These are phyloP conservation scores for Penicillium tannophilum DNA, from an alignment of 495 filamentous ascomycete genomes.

Conservation along the genomic window DNA sequence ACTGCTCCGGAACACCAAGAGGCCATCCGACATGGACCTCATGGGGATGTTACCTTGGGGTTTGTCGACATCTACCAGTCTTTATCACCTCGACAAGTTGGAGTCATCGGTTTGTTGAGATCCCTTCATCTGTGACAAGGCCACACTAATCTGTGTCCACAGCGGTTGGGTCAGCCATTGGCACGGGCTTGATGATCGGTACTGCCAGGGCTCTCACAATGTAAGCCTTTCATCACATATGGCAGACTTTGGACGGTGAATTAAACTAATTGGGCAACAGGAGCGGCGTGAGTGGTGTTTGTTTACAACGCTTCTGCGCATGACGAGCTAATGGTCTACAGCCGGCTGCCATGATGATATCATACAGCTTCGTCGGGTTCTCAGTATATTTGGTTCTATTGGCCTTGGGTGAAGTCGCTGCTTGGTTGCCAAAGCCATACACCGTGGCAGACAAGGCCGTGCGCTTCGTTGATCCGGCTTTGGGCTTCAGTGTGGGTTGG, in stretches of 20 bases:
- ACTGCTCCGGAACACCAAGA: slow-evolving; percentile 6
- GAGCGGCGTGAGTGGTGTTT: slow-evolving; percentile 33
- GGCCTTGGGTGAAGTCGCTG: slow-evolving; percentile 64
- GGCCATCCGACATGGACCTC: not conserved
- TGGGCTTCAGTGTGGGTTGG: slow-evolving; percentile 65
- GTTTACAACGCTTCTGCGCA: not conserved
- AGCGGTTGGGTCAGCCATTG: slow-evolving; percentile 84
- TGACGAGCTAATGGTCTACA: slow-evolving; percentile 26
- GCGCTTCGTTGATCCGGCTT: slow-evolving; percentile 62
- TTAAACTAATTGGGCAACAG: slow-evolving; percentile 19
- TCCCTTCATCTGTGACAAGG: not conserved
- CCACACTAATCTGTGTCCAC: slow-evolving; percentile 8
- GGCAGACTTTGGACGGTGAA: not conserved
- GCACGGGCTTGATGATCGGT: slow-evolving; percentile 66
- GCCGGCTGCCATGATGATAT: slow-evolving; percentile 62
- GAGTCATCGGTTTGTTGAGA: slow-evolving; percentile 61
- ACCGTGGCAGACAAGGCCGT: slow-evolving; percentile 64
- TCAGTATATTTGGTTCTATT: slow-evolving; percentile 63
- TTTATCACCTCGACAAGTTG: slow-evolving; percentile 67
- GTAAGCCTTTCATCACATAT: slow-evolving; percentile 46
- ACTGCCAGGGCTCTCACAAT: slow-evolving; percentile 64
- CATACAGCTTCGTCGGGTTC: slow-evolving; percentile 61
- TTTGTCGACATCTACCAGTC: slow-evolving; percentile 54
- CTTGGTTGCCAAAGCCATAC: slow-evolving; percentile 57
- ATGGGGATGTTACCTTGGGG: slow-evolving; percentile 12